Base-by-base conservation (phyloP, 257 asterid species). In the Marsdenia floribunda region DNA sequence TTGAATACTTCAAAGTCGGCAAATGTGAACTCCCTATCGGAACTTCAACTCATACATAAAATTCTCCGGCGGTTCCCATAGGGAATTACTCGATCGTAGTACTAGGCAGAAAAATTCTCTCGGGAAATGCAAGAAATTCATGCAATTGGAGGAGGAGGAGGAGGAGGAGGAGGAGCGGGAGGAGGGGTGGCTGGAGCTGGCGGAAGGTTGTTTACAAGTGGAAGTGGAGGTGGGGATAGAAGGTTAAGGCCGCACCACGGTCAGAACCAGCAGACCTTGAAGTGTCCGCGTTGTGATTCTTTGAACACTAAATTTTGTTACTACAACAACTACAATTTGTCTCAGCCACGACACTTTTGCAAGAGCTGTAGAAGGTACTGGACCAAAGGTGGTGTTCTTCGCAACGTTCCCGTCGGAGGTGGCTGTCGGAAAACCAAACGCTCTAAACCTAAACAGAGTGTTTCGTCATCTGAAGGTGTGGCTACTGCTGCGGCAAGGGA, bases 321-420 rank as follows among this genome's bases (percentile, higher is more conserved):
- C 85, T 93, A 86, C 77, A 93, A 93, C 70, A 93, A 93, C 80
- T 93, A 93, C 79, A 93, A 93, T 76, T 90, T 88, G 26, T 93
- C 98, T 2, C 98, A 93, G 88, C 98, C 98, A 22, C 90, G 98
- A 3, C 91, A 93, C 88, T 93, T 88, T 79, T 93, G 98, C 83
- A 93, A 93, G 82, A 83, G 82, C 85, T 91, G 98, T 85, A 89
- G 96, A 49, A 82, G 98, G 29, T 93, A 93, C 83, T 93, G 98
- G 98, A 93, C 98, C 24, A 90, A 91, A 82, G 97, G 98, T 79
- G 98, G 98, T 68, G 93, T 93, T 53, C 96, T 92, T 61, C 96
- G 98, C 52, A 93, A 80, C 90, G 97, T 93, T 54, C 97, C 98
- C 35, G 91, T 93, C 46, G 98, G 98, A 9, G 98, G 98, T 33